These are phyloP conservation scores for Botrytis porri DNA, from an alignment of 2,329 filamentous ascomycete species.

Conservation along the genomic window DNA sequence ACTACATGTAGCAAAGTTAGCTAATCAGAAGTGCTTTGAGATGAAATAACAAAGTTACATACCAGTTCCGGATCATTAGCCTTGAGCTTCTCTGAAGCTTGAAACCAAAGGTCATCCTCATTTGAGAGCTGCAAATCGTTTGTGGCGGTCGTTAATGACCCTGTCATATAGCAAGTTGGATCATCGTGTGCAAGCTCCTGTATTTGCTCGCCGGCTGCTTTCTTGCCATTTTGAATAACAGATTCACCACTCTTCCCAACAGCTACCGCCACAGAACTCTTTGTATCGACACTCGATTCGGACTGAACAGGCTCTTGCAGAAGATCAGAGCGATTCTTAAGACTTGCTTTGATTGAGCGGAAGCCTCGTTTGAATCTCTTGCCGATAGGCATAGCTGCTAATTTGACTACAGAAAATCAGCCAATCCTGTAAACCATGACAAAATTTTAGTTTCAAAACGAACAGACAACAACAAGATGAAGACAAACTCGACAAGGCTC, in stretches of 20 bases:
- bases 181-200: not conserved
- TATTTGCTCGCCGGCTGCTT: not conserved
- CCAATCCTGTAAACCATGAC: not conserved
- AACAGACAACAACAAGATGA: not conserved
- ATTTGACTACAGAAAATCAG: not conserved
- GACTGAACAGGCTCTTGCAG: not conserved
- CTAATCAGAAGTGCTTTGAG: not conserved
- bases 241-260: not conserved
- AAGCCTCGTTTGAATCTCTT: not conserved
- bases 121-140: not conserved
- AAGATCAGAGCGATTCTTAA: not conserved
- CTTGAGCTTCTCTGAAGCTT: not conserved
- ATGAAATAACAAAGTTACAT: not conserved
- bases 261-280: not conserved
- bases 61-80: not conserved
- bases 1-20: not conserved
- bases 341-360: not conserved
- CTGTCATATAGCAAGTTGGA: not conserved
- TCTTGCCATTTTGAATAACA: not conserved
- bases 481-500: not conserved
- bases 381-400: not conserved
- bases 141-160: not conserved
- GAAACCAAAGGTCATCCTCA: not conserved
- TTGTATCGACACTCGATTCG: not conserved
- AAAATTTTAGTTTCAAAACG: not conserved